phyloP scores from a whole-genome alignment of 768 basidiomycete species.

The Melanogaster broomeanus region DNA sequence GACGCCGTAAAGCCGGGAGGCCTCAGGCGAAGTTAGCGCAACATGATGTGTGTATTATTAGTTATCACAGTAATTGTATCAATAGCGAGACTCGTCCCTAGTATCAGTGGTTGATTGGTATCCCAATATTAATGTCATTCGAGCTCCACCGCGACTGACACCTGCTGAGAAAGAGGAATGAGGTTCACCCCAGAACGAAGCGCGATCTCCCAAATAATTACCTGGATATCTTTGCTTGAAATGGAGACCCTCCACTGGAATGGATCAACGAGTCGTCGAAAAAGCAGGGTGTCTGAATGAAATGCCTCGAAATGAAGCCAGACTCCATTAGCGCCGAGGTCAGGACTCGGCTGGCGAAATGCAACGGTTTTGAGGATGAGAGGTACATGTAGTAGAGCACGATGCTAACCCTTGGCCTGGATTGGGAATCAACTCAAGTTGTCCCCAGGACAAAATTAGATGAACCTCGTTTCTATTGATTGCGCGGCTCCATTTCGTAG shows the following conservation, averaged over 20 bases:
- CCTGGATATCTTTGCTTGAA: neutral
- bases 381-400: too few relatives aligned
- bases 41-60: constrained; percentile 19
- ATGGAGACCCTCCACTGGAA: neutral
- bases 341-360: neutral
- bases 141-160: too few relatives aligned
- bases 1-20: constrained; percentile 18
- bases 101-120: neutral
- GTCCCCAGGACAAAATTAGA: neutral
- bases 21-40: neutral
- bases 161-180: neutral
- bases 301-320: neutral
- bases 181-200: neutral
- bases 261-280: neutral
- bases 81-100: neutral
- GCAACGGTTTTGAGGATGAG: neutral
- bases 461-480: too few relatives aligned
- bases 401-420: neutral
- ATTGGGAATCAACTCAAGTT: neutral
- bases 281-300: neutral
- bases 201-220: neutral
- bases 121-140: too few relatives aligned
- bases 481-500: too few relatives aligned
- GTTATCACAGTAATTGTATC: neutral
- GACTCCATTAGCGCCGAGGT: neutral